Evolutionary conservation across 1,284 basidiomycete species (phyloP).

Genomic region (Lentinula novae-zelandiae): DNA sequence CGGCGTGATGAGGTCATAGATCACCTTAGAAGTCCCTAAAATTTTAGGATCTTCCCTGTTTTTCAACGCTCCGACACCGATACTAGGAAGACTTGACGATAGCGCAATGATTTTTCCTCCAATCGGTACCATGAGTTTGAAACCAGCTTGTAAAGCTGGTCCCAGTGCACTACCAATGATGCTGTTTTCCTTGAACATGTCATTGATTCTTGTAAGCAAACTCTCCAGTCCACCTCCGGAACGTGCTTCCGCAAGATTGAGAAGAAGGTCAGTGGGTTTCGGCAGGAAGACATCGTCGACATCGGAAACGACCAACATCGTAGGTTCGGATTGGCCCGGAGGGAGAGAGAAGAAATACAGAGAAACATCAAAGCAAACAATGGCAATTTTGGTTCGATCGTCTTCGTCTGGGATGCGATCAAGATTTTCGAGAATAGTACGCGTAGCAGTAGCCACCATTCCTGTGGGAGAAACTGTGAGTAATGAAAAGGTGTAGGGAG

Average conservation of each 20-base stretch:
- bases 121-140: conserved; percentile 83
- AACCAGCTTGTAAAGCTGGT: conserved; percentile 94
- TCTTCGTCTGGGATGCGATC: conserved; percentile 97
- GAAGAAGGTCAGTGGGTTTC: conserved; percentile 92
- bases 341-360: conserved; percentile 96
- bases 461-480: conserved; percentile 40
- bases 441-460: conserved; percentile 97
- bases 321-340: conserved; percentile 79
- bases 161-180: conserved; percentile 92
- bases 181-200: conserved; percentile 96
- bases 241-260: conserved; percentile 88
- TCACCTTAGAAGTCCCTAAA: conserved; percentile 88
- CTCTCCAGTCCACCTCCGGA: conserved; percentile 66
- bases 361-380: conserved; percentile 91
- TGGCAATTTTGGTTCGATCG: conserved; percentile 86
- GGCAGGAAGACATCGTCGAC: conserved; percentile 97
- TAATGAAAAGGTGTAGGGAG: background rate
- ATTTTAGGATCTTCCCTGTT: conserved; percentile 96
- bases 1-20: conserved; percentile 3
- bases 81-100: conserved; percentile 81
- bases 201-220: conserved; percentile 80
- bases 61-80: conserved; percentile 92
- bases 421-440: conserved; percentile 92
- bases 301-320: conserved; percentile 97
- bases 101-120: conserved; percentile 96